Percentiles rank a stretch among this genome's conserved stretches.
phyloP scores from a whole-genome alignment of 805 yeast species.

The Candida morakotiae region DNA sequence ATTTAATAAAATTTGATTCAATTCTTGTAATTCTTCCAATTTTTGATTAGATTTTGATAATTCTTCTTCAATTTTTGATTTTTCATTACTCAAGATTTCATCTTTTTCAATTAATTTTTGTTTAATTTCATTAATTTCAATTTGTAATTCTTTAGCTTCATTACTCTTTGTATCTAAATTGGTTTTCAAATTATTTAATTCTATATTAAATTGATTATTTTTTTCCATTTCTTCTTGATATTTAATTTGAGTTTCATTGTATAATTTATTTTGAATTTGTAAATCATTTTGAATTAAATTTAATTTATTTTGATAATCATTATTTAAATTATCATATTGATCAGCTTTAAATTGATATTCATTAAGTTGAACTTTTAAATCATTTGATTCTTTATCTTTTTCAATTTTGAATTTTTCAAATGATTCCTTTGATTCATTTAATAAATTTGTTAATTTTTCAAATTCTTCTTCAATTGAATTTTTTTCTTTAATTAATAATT shows the following conservation, averaged over 20 bases:
- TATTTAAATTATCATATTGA: conserved; percentile 29
- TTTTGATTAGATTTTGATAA: conserved; percentile 42
- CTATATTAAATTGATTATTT: conserved; percentile 48
- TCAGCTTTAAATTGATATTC: conserved; percentile 25
- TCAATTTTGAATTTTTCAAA: conserved; percentile 16
- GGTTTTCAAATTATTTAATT: conserved; percentile 17
- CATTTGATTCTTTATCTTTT: conserved; percentile 21
- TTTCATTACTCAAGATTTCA: conserved; percentile 17
- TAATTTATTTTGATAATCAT: conserved; percentile 28
- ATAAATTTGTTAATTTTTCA: conserved; percentile 15
- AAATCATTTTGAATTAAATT: conserved; percentile 26
- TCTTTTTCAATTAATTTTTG: conserved; percentile 15
- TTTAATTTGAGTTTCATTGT: conserved; percentile 47
- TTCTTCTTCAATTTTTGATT: conserved; percentile 22
- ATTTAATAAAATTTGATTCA: conserved; percentile 62
- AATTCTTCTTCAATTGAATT: conserved; percentile 17
- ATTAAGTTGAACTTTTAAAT: conserved; percentile 20
- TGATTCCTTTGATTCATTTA: conserved; percentile 19
- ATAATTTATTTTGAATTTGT: conserved; percentile 41
- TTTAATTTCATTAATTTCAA: conserved; percentile 10
- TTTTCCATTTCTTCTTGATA: conserved; percentile 53
- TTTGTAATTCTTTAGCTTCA: conserved; percentile 8
- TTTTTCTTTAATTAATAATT: conserved; percentile 21
- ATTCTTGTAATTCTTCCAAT: conserved; percentile 56
- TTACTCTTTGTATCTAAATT: conserved; percentile 14